Evolutionary conservation across 2,329 filamentous ascomycete species (phyloP).

Genomic region (Fusarium pseudonygamai): DNA sequence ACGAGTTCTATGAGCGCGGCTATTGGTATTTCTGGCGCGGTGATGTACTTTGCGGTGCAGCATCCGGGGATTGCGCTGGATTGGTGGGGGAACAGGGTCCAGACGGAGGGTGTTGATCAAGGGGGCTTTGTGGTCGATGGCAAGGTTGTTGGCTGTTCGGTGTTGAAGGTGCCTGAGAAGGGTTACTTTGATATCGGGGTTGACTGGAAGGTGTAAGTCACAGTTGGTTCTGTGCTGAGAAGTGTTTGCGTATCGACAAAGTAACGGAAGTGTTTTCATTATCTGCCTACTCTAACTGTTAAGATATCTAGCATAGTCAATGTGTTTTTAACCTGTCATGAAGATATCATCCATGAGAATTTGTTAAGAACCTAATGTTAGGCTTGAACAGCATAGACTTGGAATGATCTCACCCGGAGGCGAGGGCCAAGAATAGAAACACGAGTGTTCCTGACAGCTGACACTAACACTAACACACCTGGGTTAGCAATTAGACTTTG

Average conservation of each 20-base stretch:
- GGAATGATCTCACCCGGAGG: not conserved
- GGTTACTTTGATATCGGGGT: conserved; percentile 33
- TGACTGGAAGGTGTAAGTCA: conserved; percentile 24
- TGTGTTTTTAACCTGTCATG: not conserved
- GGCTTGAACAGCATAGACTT: not conserved
- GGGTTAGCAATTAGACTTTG: not conserved
- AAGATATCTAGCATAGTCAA: not conserved
- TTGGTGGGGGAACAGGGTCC: conserved; percentile 40
- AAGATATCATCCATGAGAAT: not conserved
- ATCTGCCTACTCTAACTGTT: not conserved
- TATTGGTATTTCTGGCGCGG: conserved; percentile 40
- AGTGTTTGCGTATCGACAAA: not conserved
- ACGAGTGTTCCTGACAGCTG: not conserved
- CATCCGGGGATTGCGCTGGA: conserved; percentile 24
- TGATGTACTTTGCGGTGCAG: conserved; percentile 44
- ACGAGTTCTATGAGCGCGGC: conserved; percentile 41
- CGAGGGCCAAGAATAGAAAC: conserved; percentile 12
- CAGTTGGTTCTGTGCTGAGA: not conserved
- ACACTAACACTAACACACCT: not conserved
- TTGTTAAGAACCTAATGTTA: not conserved
- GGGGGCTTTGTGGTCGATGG: conserved; percentile 25
- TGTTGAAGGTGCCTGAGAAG: conserved; percentile 30
- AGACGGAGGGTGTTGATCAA: conserved; percentile 36
- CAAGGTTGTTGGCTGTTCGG: conserved; percentile 26
- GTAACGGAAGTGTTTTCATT: not conserved